Evolutionary conservation across 108 stramenopile genomes (phyloP).

Genomic region (Cyclotella sp.): DNA sequence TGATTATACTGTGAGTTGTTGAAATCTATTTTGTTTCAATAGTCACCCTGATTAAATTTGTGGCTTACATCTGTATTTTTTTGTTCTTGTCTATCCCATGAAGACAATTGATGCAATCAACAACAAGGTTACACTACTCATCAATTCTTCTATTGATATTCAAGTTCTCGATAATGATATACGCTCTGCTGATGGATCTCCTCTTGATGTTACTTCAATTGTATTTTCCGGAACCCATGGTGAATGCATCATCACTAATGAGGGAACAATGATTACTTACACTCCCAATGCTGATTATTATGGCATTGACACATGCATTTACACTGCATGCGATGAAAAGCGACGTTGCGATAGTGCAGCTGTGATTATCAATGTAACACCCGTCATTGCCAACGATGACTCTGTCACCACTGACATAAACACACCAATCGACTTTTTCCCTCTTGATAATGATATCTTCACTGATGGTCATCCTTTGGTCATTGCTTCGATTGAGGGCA

Average conservation of each 20-base stretch:
- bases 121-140: conserved; percentile 8
- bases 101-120: conserved; percentile 25
- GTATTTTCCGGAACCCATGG: conserved; percentile 13
- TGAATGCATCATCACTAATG: conserved; percentile 1
- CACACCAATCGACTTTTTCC: conserved; percentile 19
- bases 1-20: too few relatives aligned
- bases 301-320: conserved; percentile 32
- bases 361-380: conserved; percentile 10
- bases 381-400: conserved; percentile 27
- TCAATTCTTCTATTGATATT: conserved; percentile 12
- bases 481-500: background rate
- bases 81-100: background rate
- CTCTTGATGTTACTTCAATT: conserved; percentile 2
- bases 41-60: too few relatives aligned
- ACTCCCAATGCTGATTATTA: conserved; percentile 20
- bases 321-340: conserved; percentile 33
- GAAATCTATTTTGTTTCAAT: too few relatives aligned
- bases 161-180: conserved; percentile 27
- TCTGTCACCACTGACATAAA: conserved; percentile 18
- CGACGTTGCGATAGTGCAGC: conserved; percentile 27
- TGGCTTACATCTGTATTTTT: too few relatives aligned
- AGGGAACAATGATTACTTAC: conserved; percentile 20
- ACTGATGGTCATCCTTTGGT: conserved; percentile 13
- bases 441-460: conserved; percentile 24
- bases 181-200: background rate